Evolutionary conservation across 2,329 filamentous ascomycete genomes (phyloP).

Genomic region (Juglanconis oblonga): DNA sequence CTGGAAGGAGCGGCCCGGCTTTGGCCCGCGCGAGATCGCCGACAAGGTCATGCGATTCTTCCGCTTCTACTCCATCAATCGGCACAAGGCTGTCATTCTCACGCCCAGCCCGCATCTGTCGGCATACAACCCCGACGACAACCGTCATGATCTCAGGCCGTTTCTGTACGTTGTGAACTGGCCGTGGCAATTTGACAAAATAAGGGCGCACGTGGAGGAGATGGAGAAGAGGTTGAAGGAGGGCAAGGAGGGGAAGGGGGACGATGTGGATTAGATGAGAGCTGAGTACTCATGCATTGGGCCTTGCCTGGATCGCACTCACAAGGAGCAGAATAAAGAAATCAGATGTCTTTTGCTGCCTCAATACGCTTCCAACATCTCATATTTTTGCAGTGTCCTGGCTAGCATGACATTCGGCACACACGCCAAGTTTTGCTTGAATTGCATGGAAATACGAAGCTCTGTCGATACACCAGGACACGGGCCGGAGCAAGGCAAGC

Average conservation of each 20-base stretch:
- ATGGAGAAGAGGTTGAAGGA: slow-evolving; percentile 28
- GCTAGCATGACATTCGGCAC: too few species aligned
- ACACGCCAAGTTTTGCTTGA: too few species aligned
- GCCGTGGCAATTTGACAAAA: slow-evolving; percentile 41
- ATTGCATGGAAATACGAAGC: too few species aligned
- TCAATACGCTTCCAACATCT: too few species aligned
- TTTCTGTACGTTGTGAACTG: slow-evolving; percentile 38
- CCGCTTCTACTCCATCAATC: slow-evolving; percentile 57
- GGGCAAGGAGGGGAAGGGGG: neutral
- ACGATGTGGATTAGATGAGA: slow-evolving; percentile 9
- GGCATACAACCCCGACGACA: slow-evolving; percentile 37
- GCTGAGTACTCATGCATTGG: too few species aligned
- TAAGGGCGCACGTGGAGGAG: slow-evolving; percentile 32
- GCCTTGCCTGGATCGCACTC: too few species aligned
- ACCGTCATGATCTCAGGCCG: slow-evolving; percentile 37
- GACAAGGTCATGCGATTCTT: slow-evolving; percentile 43
- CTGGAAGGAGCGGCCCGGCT: slow-evolving; percentile 32
- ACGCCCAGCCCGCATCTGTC: slow-evolving; percentile 53
- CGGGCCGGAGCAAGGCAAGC: too few species aligned
- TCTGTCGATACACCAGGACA: too few species aligned
- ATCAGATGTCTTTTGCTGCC: too few species aligned
- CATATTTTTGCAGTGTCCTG: too few species aligned
- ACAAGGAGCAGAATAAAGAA: too few species aligned
- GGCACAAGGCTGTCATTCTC: slow-evolving; percentile 62
- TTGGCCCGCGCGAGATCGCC: slow-evolving; percentile 35